These are phyloP conservation scores for Tardiomyces depauwii DNA, from an alignment of 1,139 yeast species.

Conservation along the genomic window DNA sequence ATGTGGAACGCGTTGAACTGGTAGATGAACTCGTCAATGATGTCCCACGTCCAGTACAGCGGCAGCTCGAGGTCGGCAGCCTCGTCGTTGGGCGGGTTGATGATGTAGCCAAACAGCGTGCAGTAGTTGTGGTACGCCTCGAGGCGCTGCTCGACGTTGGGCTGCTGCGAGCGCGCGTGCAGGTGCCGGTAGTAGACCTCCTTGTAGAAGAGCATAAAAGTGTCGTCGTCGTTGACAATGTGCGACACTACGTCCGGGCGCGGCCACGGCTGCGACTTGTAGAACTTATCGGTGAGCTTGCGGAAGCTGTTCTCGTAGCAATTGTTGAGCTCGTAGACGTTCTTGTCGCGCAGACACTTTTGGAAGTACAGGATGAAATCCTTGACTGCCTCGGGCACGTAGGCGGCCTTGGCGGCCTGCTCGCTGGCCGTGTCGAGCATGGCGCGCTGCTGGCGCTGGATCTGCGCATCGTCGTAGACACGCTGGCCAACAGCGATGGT, in stretches of 20 bases:
- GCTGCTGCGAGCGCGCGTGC: conserved; percentile 30
- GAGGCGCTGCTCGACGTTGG: conserved; percentile 34
- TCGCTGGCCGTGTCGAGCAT: conserved; percentile 12
- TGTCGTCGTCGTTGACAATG: conserved; percentile 33
- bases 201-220: conserved; percentile 34
- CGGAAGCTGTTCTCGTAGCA: conserved; percentile 36
- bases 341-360: conserved; percentile 31
- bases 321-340: conserved; percentile 31
- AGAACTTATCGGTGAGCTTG: conserved; percentile 35
- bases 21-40: conserved; percentile 40
- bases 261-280: conserved; percentile 35
- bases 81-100: conserved; percentile 27
- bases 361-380: conserved; percentile 35
- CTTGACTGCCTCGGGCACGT: conserved; percentile 34
- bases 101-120: conserved; percentile 34
- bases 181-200: conserved; percentile 40
- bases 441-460: conserved; percentile 24
- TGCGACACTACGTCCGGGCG: conserved; percentile 34
- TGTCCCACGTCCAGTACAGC: conserved; percentile 40
- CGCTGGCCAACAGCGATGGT: conserved; percentile 22
- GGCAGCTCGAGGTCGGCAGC: conserved; percentile 37
- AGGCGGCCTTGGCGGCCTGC: conserved; percentile 13
- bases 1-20: conserved; percentile 36
- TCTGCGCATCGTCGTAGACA: conserved; percentile 24
- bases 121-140: conserved; percentile 40